These are phyloP conservation scores for Pycnococcus provasolii DNA, from an alignment of 139 green algal genomes.

Conservation along the genomic window DNA sequence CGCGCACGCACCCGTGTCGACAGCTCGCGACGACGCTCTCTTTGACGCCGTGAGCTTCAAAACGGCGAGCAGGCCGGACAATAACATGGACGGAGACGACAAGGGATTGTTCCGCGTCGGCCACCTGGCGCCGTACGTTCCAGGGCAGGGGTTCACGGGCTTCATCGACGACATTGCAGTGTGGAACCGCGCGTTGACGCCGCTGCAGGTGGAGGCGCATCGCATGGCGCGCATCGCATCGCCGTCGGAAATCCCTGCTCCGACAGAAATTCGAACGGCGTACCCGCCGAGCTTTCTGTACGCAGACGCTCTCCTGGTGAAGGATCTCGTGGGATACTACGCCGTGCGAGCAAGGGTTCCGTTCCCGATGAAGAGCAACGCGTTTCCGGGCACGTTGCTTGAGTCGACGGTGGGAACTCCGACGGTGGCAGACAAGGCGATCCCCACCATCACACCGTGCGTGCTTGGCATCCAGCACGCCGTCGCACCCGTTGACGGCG, in stretches of 20 bases:
- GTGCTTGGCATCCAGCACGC: slow-evolving; percentile 25
- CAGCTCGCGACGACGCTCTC: slow-evolving; percentile 2
- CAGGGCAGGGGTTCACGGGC: slow-evolving; percentile 2
- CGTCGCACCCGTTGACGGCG: slow-evolving; percentile 23
- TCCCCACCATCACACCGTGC: slow-evolving; percentile 22
- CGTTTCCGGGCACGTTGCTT: too few relatives aligned
- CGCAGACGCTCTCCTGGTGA: not conserved
- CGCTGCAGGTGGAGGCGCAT: not conserved
- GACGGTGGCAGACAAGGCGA: not conserved
- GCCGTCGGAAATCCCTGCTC: too few relatives aligned
- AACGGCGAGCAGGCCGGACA: slow-evolving; percentile 22
- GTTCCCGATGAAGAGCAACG: too few relatives aligned
- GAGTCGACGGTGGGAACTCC: too few relatives aligned
- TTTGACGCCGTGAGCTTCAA: slow-evolving; percentile 11
- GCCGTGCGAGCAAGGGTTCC: too few relatives aligned
- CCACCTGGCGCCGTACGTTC: not conserved
- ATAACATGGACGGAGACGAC: slow-evolving; percentile 15
- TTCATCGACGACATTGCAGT: slow-evolving; percentile 21
- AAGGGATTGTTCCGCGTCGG: slow-evolving; percentile 21
- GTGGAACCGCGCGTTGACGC: slow-evolving; percentile 15
- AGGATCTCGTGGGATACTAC: slow-evolving; percentile 13
- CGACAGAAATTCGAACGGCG: too few relatives aligned
- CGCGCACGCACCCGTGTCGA: not conserved
- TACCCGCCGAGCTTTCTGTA: too few relatives aligned
- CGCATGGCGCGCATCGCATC: slow-evolving; percentile 3